These are phyloP conservation scores for Fusarium mangiferae DNA, from an alignment of 2,329 filamentous ascomycete genomes.

Conservation along the genomic window DNA sequence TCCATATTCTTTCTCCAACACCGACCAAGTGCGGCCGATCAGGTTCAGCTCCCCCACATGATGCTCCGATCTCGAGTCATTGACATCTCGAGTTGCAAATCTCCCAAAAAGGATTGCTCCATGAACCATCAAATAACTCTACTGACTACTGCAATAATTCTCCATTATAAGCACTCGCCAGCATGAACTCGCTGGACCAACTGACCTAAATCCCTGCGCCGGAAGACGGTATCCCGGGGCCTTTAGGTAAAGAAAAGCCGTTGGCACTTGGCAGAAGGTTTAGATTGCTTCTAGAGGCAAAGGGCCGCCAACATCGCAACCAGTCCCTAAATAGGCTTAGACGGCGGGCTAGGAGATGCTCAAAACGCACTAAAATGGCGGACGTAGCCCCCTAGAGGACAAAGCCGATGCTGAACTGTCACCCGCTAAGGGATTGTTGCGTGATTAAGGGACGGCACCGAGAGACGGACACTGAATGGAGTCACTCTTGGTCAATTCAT, in stretches of 20 bases:
- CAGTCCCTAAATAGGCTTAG: background rate
- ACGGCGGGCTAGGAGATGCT: background rate
- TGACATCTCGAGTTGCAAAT: background rate
- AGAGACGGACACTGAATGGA: background rate
- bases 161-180: background rate
- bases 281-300: background rate
- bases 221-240: background rate
- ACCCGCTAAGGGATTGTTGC: background rate
- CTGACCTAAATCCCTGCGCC: background rate
- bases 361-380: conserved; percentile 1
- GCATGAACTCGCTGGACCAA: background rate
- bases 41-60: conserved; percentile 18
- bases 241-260: background rate
- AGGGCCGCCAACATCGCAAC: background rate
- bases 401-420: background rate
- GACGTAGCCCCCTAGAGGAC: background rate
- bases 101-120: background rate
- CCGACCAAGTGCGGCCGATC: background rate
- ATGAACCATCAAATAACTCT: background rate
- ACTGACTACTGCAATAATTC: background rate
- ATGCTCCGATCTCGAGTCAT: conserved; percentile 11
- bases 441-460: background rate
- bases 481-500: background rate
- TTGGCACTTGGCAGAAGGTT: background rate
- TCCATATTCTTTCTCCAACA: background rate